Evolutionary conservation across 2,329 filamentous ascomycete species (phyloP).

Genomic region (Knoxdaviesia capensis): DNA sequence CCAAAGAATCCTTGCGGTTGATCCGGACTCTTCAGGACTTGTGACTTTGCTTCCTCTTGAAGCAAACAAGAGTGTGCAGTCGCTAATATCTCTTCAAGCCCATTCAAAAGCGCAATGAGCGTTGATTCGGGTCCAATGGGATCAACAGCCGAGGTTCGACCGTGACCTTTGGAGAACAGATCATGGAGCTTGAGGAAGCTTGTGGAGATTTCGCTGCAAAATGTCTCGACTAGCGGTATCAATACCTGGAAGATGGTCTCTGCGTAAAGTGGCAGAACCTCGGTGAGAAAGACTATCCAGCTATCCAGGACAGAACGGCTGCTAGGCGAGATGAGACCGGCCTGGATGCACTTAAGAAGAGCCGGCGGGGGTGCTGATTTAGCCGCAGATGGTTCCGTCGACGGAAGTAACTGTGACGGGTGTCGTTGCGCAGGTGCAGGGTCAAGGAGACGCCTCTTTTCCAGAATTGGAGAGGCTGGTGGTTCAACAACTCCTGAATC

Average conservation of each 20-base stretch:
- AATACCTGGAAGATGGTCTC: slow-evolving; percentile 77
- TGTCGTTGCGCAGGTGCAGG: too few species aligned
- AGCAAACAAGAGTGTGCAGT: slow-evolving; percentile 68
- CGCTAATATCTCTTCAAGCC: slow-evolving; percentile 76
- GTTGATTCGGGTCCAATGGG: slow-evolving; percentile 40
- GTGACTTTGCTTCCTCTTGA: slow-evolving; percentile 50
- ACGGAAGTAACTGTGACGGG: too few species aligned
- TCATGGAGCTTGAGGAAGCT: slow-evolving; percentile 53
- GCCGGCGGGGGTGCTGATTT: slow-evolving; percentile 38
- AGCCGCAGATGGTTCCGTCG: background rate
- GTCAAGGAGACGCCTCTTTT: too few species aligned
- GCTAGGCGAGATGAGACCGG: slow-evolving; percentile 54
- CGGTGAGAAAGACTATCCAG: slow-evolving; percentile 73
- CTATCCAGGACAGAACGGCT: slow-evolving; percentile 69
- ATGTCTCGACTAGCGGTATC: slow-evolving; percentile 74
- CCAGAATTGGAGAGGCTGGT: too few species aligned
- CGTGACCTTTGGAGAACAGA: slow-evolving; percentile 26
- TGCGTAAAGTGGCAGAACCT: slow-evolving; percentile 67
- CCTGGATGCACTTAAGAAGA: slow-evolving; percentile 68
- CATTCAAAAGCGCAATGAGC: slow-evolving; percentile 73
- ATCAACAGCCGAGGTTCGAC: slow-evolving; percentile 9
- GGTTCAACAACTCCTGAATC: slow-evolving; percentile 5
- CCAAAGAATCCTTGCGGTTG: slow-evolving; percentile 78
- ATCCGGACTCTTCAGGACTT: slow-evolving; percentile 57
- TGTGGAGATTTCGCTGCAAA: slow-evolving; percentile 57